Evolutionary conservation across 176 grass and related monocot genomes (phyloP), one percentile per base, ranked within the genome.

Genomic region (Metroxylon sagu): DNA sequence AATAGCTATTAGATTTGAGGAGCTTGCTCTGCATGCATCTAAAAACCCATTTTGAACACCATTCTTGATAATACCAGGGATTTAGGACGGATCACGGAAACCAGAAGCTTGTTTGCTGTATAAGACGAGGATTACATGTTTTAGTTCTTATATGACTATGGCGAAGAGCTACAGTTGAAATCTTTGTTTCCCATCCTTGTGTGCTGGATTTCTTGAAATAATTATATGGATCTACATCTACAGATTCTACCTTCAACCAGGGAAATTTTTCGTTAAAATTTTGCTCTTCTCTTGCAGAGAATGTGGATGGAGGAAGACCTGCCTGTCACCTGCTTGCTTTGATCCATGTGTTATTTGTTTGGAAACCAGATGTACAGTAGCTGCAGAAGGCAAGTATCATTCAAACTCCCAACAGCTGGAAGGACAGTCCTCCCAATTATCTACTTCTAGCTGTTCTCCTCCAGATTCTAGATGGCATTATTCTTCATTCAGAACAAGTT

Each of bases 331-430:
- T 56, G 66, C 70, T 69, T 87, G 88, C 49, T 48, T 65, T 56
- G 94, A 98, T 77, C 94, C 70, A 58, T 98, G 94, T 4, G 82
- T 69, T 29, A 93, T 98, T 81, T 98, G 94, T 77, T 85, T 98
- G 84, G 94, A 98, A 57, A 78, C 62, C 61, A 84, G 89, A 78
- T 98, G 85, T 48, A 93, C 75, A 16, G 85, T 98, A 50, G 79
- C 88, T 73, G 82, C 88, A 55, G 76, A 93, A 85, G 94, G 94
- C 93, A 86, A 4, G 56, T 29, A 19, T 65, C 60, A 63, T 30
- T 62, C 19, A 19, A 59, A 35, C 19, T 30, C 53, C 35, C 35
- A 14, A 14, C 2, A 12, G 35, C 8, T 43, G 35, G 35, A 43
- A 43, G 35, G 35, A 12, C 35, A 14, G 35, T 43, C 35, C 35